Percentiles rank a stretch among this genome's conserved stretches.
Evolutionary conservation across 257 asterid species (phyloP).

Genomic region (Penstemon davidsonii): DNA sequence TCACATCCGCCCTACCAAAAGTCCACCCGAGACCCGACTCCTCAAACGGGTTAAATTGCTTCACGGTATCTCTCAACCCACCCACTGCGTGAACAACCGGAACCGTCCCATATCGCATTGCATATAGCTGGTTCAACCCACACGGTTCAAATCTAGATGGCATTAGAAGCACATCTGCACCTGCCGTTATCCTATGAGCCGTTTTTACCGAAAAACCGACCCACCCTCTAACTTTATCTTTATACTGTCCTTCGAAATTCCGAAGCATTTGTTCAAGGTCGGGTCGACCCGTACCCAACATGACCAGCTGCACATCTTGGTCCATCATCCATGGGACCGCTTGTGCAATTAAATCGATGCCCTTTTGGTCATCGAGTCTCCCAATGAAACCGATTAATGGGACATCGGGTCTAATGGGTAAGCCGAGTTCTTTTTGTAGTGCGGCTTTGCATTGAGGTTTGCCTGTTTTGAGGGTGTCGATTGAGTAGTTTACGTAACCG

Average conservation of each 20-base stretch:
- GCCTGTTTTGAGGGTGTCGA: slow-evolving; percentile 67
- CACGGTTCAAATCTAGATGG: slow-evolving; percentile 98
- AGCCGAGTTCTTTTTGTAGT: slow-evolving; percentile 81
- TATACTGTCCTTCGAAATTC: slow-evolving; percentile 63
- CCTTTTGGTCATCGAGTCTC: slow-evolving; percentile 88
- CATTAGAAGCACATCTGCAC: slow-evolving; percentile 80
- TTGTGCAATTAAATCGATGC: slow-evolving; percentile 84
- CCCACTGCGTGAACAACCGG: slow-evolving; percentile 97
- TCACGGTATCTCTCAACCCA: slow-evolving; percentile 87
- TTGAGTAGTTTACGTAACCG: slow-evolving; percentile 76
- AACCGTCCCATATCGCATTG: slow-evolving; percentile 84
- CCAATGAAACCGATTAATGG: slow-evolving; percentile 92
- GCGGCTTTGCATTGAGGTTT: slow-evolving; percentile 84
- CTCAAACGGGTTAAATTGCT: slow-evolving; percentile 78
- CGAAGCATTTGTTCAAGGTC: slow-evolving; percentile 82
- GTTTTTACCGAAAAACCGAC: slow-evolving; percentile 89
- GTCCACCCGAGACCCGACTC: slow-evolving; percentile 96
- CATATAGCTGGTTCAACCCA: slow-evolving; percentile 94
- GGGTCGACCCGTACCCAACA: slow-evolving; percentile 85
- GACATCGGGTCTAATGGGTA: slow-evolving; percentile 58
- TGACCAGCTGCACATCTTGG: slow-evolving; percentile 80
- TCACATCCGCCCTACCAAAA: slow-evolving; percentile 56
- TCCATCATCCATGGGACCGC: slow-evolving; percentile 92
- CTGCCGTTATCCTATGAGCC: slow-evolving; percentile 91
- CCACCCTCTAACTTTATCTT: slow-evolving; percentile 74